phyloP scores from a whole-genome alignment of 768 basidiomycete species.

The Kwoniella sp. region DNA sequence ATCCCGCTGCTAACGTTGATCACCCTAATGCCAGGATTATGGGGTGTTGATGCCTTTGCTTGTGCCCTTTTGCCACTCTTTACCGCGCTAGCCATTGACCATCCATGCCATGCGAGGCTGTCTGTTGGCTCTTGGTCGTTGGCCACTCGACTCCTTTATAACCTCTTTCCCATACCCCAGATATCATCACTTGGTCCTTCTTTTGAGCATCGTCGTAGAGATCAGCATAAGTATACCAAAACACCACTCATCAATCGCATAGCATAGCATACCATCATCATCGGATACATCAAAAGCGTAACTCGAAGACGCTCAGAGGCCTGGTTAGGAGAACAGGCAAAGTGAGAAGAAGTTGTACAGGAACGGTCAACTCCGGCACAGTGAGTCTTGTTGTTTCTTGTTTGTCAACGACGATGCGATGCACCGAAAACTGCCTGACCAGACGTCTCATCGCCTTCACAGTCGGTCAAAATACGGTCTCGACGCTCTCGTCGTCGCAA shows the following conservation, averaged over 20 bases:
- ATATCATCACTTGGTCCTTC: neutral
- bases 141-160: slow-evolving; percentile 1
- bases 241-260: neutral
- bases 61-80: neutral
- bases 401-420: neutral
- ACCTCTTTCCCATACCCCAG: neutral
- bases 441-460: neutral
- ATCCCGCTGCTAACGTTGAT: neutral
- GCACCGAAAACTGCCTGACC: neutral
- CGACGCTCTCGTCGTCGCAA: slow-evolving; percentile 13
- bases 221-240: neutral
- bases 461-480: slow-evolving; percentile 16
- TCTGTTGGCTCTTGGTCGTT: neutral
- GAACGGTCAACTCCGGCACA: neutral
- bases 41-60: neutral
- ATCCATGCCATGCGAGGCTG: neutral
- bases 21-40: no score
- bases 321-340: neutral
- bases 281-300: no score
- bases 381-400: neutral
- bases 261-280: no score
- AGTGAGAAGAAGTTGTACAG: neutral
- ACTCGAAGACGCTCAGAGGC: no score
- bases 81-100: neutral
- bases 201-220: neutral